These are phyloP conservation scores for Ambrosiella beaveri DNA, from an alignment of 2,329 filamentous ascomycete genomes.

Conservation along the genomic window DNA sequence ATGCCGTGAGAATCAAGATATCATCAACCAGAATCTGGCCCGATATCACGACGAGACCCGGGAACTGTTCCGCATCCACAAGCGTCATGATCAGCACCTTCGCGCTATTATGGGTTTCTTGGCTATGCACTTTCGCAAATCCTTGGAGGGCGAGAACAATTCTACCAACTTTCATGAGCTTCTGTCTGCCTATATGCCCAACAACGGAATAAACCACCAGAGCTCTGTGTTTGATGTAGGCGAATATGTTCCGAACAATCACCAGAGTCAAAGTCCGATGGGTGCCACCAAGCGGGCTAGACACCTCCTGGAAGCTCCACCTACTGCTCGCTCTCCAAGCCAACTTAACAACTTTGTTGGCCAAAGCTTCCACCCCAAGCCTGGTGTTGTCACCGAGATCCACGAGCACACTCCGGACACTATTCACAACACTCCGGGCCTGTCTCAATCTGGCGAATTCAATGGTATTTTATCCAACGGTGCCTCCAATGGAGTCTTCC, in stretches of 20 bases:
- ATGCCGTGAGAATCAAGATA: slow-evolving; percentile 69
- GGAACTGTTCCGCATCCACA: slow-evolving; percentile 21
- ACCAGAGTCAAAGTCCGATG: slow-evolving; percentile 25
- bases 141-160: slow-evolving; percentile 60
- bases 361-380: slow-evolving; percentile 23
- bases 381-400: slow-evolving; percentile 43
- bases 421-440: neutral
- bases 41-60: slow-evolving; percentile 13
- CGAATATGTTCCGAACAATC: slow-evolving; percentile 31
- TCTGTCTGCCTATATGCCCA: slow-evolving; percentile 58
- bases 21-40: slow-evolving; percentile 64
- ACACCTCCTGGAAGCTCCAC: slow-evolving; percentile 34
- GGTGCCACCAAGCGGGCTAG: slow-evolving; percentile 34
- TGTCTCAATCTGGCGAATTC: neutral
- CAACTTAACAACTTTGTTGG: neutral
- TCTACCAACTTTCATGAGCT: slow-evolving; percentile 69
- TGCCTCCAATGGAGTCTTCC: neutral
- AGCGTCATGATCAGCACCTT: slow-evolving; percentile 95
- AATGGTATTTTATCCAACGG: neutral
- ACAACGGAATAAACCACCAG: slow-evolving; percentile 27
- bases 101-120: slow-evolving; percentile 97
- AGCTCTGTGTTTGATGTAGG: slow-evolving; percentile 45
- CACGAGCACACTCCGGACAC: slow-evolving; percentile 30
- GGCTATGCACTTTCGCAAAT: slow-evolving; percentile 89
- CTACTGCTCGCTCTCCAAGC: slow-evolving; percentile 16